Conservation (phyloP, 1,139 yeast species). For the Kodamaea derodonti region DNA sequence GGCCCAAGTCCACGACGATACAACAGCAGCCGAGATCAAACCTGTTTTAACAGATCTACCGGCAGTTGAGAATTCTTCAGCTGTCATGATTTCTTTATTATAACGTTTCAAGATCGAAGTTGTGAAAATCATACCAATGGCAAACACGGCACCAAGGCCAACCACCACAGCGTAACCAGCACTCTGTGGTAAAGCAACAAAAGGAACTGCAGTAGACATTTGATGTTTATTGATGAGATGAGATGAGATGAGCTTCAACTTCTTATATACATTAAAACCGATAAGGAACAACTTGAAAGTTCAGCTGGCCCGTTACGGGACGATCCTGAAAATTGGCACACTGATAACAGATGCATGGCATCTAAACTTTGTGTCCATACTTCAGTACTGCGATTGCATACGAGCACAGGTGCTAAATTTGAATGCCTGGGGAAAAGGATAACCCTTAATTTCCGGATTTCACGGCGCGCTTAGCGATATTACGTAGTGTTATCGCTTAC, state of each 20-base stretch:
- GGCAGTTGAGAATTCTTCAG: slow-evolving; percentile 88
- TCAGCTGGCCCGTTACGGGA: not conserved
- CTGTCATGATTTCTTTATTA: slow-evolving; percentile 76
- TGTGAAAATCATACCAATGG: slow-evolving; percentile 72
- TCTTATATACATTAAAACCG: too few species aligned
- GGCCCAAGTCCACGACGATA: slow-evolving; percentile 93
- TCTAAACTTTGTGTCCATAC: too few species aligned
- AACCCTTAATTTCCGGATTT: too few species aligned
- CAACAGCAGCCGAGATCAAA: slow-evolving; percentile 81
- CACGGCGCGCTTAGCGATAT: too few species aligned
- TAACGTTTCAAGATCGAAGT: slow-evolving; percentile 70
- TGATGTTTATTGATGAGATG: not conserved
- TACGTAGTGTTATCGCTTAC: too few species aligned
- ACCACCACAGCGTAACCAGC: slow-evolving; percentile 94
- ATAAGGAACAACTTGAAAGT: too few species aligned
- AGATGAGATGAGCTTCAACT: too few species aligned
- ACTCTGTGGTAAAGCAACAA: slow-evolving; percentile 53
- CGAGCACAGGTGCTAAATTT: too few species aligned
- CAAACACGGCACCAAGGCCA: slow-evolving; percentile 81
- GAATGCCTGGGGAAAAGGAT: too few species aligned
- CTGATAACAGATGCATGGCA: not conserved
- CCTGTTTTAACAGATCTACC: slow-evolving; percentile 82
- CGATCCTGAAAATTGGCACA: not conserved
- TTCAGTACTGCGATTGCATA: too few species aligned
- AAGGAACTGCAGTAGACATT: slow-evolving; percentile 7